Percentiles rank a stretch among this genome's conserved stretches.
phyloP scores from a whole-genome alignment of 2,329 filamentous ascomycete genomes.

The Pseudogymnoascus sp. region DNA sequence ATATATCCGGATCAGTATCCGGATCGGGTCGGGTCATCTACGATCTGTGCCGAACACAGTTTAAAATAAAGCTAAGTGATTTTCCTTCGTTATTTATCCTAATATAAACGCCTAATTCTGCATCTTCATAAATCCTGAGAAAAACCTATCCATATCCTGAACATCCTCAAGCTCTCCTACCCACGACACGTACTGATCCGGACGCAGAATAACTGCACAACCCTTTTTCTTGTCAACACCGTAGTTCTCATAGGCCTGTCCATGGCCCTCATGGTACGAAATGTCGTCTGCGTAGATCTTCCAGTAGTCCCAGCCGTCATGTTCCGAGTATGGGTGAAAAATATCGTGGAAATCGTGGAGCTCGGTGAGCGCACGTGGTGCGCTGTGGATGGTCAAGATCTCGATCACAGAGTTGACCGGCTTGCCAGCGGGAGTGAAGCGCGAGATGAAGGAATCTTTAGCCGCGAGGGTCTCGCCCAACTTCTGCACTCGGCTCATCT shows the following conservation, averaged over 20 bases:
- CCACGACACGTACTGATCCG: constrained; percentile 56
- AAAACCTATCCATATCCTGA: constrained; percentile 24
- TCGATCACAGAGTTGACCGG: constrained; percentile 44
- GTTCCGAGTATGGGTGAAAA: constrained; percentile 38
- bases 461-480: constrained; percentile 38
- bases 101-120: not conserved
- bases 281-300: constrained; percentile 48
- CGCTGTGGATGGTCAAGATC: constrained; percentile 50
- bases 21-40: no score
- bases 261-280: constrained; percentile 45
- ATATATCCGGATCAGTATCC: no score
- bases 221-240: constrained; percentile 48
- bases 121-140: constrained; percentile 16
- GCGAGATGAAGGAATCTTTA: constrained; percentile 28
- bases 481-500: constrained; percentile 36
- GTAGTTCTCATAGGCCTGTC: constrained; percentile 45
- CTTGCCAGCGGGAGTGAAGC: not conserved
- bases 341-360: constrained; percentile 43
- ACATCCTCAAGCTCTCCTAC: constrained; percentile 31
- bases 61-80: not conserved
- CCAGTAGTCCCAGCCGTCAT: constrained; percentile 46
- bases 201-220: constrained; percentile 50
- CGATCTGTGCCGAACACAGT: not conserved
- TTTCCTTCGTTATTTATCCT: not conserved
- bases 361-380: constrained; percentile 40